phyloP scores from a whole-genome alignment of 495 filamentous ascomycete species.

The Cenococcum geophilum region DNA sequence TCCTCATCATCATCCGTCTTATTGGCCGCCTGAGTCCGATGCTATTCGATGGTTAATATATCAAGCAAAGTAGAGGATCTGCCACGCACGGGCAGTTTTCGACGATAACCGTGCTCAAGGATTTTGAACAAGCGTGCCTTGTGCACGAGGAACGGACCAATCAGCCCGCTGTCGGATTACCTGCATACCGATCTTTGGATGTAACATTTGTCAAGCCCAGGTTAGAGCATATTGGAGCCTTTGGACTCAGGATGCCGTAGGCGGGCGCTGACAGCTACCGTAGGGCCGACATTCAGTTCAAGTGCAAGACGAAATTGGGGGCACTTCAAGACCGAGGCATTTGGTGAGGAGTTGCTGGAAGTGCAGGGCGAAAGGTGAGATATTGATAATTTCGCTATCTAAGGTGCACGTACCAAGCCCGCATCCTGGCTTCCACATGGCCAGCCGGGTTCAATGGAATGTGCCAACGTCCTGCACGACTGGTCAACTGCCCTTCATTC shows the following conservation, averaged over 20 bases:
- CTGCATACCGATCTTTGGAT: neutral
- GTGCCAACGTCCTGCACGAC: neutral
- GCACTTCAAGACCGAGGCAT: neutral
- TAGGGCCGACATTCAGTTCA: neutral
- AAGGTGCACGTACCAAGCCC: neutral
- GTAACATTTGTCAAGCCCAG: neutral
- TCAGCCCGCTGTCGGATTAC: neutral
- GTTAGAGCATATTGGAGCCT: neutral
- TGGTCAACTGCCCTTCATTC: constrained; percentile 3
- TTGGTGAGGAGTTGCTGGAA: neutral
- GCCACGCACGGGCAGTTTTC: constrained; percentile 11
- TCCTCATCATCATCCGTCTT: no score
- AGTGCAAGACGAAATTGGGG: neutral
- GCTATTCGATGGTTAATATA: constrained; percentile 26
- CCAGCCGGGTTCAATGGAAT: constrained; percentile 12
- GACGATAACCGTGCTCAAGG: constrained; percentile 1
- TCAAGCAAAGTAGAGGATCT: constrained; percentile 2
- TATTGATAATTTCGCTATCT: constrained; percentile 27
- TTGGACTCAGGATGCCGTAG: neutral
- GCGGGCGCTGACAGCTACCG: neutral
- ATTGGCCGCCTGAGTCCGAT: neutral
- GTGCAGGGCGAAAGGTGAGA: neutral
- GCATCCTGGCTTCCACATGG: constrained; percentile 27
- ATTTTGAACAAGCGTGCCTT: neutral
- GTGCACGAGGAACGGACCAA: constrained; percentile 1